phyloP scores from a whole-genome alignment of 2,329 filamentous ascomycete species.

The Penicillium fuscoglaucum region DNA sequence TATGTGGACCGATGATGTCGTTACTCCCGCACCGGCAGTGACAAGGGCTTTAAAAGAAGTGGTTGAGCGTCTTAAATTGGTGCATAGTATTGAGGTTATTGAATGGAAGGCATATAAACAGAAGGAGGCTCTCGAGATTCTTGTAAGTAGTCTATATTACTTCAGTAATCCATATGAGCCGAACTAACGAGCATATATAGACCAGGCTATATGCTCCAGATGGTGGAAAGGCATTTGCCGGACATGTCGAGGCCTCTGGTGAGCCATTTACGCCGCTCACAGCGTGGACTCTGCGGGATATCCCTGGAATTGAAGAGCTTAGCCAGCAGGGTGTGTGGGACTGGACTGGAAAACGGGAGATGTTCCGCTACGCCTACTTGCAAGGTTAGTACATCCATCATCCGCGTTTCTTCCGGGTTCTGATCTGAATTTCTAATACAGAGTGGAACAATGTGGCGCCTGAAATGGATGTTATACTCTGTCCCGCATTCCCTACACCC shows the following conservation, averaged over 20 bases:
- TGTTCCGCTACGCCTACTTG: slow-evolving; percentile 10
- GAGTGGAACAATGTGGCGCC: slow-evolving; percentile 13
- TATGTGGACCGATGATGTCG: slow-evolving; percentile 62
- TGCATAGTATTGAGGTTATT: slow-evolving; percentile 25
- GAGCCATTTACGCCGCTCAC: neutral
- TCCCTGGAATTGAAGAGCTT: slow-evolving; percentile 14
- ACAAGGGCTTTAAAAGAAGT: slow-evolving; percentile 54
- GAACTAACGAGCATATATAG: neutral
- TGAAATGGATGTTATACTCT: slow-evolving; percentile 59
- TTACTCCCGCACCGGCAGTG: slow-evolving; percentile 64
- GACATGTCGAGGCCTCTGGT: slow-evolving; percentile 1
- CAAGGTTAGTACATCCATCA: slow-evolving; percentile 3
- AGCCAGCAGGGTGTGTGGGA: slow-evolving; percentile 10
- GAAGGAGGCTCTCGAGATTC: slow-evolving; percentile 49
- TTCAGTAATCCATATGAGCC: neutral
- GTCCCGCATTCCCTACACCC: slow-evolving; percentile 57
- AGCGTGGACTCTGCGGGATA: slow-evolving; percentile 4
- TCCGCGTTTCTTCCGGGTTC: neutral
- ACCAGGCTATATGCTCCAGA: slow-evolving; percentile 11
- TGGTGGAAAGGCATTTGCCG: slow-evolving; percentile 10
- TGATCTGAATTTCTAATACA: neutral
- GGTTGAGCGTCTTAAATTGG: slow-evolving; percentile 27
- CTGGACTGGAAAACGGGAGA: slow-evolving; percentile 12
- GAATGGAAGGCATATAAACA: slow-evolving; percentile 49
- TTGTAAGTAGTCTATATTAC: neutral